Evolutionary conservation across 148 eudicot species (phyloP).

Genomic region (Vaccinium darrowii): DNA sequence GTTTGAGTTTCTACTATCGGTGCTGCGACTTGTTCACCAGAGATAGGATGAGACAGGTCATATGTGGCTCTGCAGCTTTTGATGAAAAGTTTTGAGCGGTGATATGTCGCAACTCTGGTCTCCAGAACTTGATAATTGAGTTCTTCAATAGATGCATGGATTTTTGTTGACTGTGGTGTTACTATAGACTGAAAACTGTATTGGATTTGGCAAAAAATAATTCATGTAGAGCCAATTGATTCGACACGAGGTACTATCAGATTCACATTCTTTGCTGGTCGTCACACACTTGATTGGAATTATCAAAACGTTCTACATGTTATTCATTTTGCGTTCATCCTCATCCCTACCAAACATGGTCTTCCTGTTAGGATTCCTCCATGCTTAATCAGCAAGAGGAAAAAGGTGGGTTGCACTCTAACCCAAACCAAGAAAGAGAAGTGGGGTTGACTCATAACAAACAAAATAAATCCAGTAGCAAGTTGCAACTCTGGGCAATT

Average conservation of each 20-base stretch:
- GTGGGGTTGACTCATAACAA: not conserved
- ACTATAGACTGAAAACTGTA: not conserved
- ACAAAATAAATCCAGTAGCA: not conserved
- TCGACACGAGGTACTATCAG: not conserved
- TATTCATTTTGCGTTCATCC: not conserved
- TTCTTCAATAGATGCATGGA: not conserved
- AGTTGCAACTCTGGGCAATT: not conserved
- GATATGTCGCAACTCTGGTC: not conserved
- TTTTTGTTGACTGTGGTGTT: not conserved
- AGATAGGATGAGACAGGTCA: not conserved
- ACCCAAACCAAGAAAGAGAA: slow-evolving; percentile 1
- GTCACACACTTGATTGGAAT: not conserved
- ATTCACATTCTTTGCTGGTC: not conserved
- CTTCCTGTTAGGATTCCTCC: slow-evolving; percentile 1
- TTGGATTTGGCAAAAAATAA: not conserved
- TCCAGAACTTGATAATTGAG: not conserved
- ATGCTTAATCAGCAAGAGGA: not conserved
- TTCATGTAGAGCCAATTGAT: not conserved
- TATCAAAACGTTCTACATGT: not conserved
- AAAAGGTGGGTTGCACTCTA: not conserved
- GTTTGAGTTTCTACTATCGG: not conserved
- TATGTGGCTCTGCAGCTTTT: not conserved
- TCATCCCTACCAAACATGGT: not conserved
- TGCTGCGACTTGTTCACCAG: not conserved
- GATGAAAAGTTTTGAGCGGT: not conserved